Base-by-base conservation (phyloP, 2,329 filamentous ascomycete genomes). In the Clarireedia paspali region DNA sequence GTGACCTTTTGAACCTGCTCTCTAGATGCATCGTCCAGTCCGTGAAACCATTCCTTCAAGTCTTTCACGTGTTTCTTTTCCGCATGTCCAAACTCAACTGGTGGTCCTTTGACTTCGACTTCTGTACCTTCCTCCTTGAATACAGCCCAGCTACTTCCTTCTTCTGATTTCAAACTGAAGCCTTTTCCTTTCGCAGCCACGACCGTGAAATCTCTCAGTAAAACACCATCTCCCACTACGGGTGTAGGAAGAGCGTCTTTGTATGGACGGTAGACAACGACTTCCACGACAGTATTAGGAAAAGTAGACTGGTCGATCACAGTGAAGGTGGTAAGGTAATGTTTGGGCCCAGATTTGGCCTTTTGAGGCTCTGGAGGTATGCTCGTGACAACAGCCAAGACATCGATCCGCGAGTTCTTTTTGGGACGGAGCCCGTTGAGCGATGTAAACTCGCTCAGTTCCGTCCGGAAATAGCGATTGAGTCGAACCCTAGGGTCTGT, bases 91-190 rank as follows among this genome's bases (percentile, higher is more conserved):
- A 79, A 74, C 68, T 85, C 82, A 20, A 85, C 75, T 0, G 81
- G 81, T 53, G 81, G 79, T 0, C 82, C 82, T 58, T 75, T 77
- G 52, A 85, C 77, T 69, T 85, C 64, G 7, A 61, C 78, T 44
- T 71, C 68, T 46, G 71, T 68, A 40, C 70, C 63, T 12, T 55
- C 57, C 24, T 60, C 61, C 61, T 83, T 79, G 59, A 82, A 84
- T 3, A 86, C 80, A 2, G 80, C 82, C 79, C 83, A 86, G 53
- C 79, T 77, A 15, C 80, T 84, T 36, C 71, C 72, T 46, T 79
- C 78, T 10, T 65, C 64, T 12, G 66, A 67, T 48, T 75, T 71
- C 50, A 85, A 69, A 0, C 79, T 81, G 59, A 80, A 83, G 1
- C 78, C 81, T 52, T 77, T 77, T 47, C 73, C 73, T 57, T 77